These are phyloP conservation scores for Bipolaris cookei DNA, from an alignment of 2,329 filamentous ascomycete species.

Conservation along the genomic window DNA sequence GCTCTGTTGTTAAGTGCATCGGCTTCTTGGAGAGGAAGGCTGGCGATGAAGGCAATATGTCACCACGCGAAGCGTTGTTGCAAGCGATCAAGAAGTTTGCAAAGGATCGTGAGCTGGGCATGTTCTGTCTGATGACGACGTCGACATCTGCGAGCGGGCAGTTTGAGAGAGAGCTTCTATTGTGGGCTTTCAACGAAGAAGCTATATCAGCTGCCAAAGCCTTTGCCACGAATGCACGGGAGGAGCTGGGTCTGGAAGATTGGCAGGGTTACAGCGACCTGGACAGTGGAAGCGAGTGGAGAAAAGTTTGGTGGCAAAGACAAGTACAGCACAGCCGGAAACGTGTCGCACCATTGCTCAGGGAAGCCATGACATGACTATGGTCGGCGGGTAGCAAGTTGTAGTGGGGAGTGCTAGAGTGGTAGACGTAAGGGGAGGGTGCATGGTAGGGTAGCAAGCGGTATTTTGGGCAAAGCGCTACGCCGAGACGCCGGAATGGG, in stretches of 20 bases:
- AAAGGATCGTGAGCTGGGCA: constrained; percentile 63
- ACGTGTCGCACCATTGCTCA: constrained; percentile 65
- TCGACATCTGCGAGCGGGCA: constrained; percentile 58
- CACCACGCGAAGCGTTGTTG: constrained; percentile 53
- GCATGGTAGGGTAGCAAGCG: not conserved
- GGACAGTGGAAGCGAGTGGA: constrained; percentile 52
- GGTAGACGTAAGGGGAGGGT: constrained; percentile 7
- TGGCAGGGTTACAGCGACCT: constrained; percentile 61
- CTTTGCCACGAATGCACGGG: constrained; percentile 59
- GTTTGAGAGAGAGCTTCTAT: constrained; percentile 70
- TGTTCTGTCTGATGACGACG: constrained; percentile 74
- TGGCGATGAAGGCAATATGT: constrained; percentile 45
- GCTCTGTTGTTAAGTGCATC: constrained; percentile 68
- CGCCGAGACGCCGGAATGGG: not conserved
- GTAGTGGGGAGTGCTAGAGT: not conserved
- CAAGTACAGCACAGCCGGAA: constrained; percentile 67
- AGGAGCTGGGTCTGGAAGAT: constrained; percentile 62
- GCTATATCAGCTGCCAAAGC: constrained; percentile 59
- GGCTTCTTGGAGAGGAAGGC: constrained; percentile 65
- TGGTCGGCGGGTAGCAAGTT: constrained; percentile 8
- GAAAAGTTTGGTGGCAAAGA: constrained; percentile 70
- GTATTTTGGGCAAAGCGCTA: not conserved
- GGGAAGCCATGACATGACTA: constrained; percentile 50
- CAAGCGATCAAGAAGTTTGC: constrained; percentile 60
- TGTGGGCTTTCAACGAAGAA: constrained; percentile 65